These are phyloP conservation scores for Capronia coronata DNA, from an alignment of 2,329 filamentous ascomycete genomes.

Conservation along the genomic window DNA sequence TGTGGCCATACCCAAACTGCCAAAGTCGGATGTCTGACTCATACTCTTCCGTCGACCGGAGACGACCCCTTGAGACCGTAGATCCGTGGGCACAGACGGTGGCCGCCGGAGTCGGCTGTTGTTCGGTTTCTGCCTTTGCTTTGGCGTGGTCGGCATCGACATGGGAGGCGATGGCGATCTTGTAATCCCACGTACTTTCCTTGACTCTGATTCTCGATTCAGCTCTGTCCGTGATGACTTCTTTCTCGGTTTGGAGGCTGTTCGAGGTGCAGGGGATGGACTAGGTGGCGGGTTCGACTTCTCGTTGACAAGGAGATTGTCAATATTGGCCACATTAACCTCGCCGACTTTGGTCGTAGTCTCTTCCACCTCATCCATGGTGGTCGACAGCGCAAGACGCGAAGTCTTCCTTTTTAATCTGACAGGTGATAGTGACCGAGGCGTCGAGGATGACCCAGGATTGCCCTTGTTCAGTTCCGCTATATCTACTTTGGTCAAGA, in stretches of 20 bases:
- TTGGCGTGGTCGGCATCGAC: slow-evolving; percentile 25
- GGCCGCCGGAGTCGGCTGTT: slow-evolving; percentile 37
- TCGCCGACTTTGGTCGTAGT: slow-evolving; percentile 29
- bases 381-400: slow-evolving; percentile 41
- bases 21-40: slow-evolving; percentile 37
- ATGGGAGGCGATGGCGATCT: slow-evolving; percentile 25
- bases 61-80: slow-evolving; percentile 41
- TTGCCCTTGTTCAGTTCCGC: slow-evolving; percentile 62
- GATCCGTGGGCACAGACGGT: slow-evolving; percentile 41
- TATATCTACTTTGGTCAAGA: slow-evolving; percentile 80
- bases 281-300: slow-evolving; percentile 28
- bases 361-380: slow-evolving; percentile 31
- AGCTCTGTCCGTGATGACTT: slow-evolving; percentile 24
- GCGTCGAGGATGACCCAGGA: slow-evolving; percentile 40
- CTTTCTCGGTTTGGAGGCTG: slow-evolving; percentile 30
- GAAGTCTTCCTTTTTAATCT: slow-evolving; percentile 52
- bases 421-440: slow-evolving; percentile 42
- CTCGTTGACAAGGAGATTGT: slow-evolving; percentile 29
- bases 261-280: slow-evolving; percentile 38
- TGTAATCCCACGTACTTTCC: background rate
- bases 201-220: slow-evolving; percentile 7
- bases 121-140: slow-evolving; percentile 31
- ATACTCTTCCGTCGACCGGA: slow-evolving; percentile 30
- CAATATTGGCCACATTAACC: slow-evolving; percentile 30
- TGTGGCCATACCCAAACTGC: slow-evolving; percentile 47